A percentile compares a stretch with the other conserved stretches of the same genome.
phyloP scores from a whole-genome alignment of 768 basidiomycete genomes.

The Trametes cinnabarina region DNA sequence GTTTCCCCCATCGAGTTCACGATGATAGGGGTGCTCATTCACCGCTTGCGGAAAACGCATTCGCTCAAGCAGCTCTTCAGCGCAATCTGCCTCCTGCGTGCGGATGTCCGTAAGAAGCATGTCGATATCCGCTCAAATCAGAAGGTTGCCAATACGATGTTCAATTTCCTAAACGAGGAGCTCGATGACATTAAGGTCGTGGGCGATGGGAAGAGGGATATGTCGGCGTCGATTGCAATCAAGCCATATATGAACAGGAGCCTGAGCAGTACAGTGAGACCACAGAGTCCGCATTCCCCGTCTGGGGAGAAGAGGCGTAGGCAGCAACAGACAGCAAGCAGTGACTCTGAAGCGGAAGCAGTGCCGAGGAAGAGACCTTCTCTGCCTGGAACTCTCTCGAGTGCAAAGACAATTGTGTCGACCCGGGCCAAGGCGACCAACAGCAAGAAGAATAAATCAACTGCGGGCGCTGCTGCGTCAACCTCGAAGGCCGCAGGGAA shows the following conservation, averaged over 20 bases:
- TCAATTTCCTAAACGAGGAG: constrained; percentile 44
- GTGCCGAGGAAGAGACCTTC: constrained; percentile 7
- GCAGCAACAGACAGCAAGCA: neutral
- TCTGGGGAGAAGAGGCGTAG: constrained; percentile 11
- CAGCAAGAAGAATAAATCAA: neutral
- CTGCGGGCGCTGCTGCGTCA: neutral
- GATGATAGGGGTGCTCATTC: constrained; percentile 54
- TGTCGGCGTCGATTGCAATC: constrained; percentile 3
- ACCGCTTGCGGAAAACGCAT: constrained; percentile 39
- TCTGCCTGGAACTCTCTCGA: neutral
- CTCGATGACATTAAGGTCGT: neutral
- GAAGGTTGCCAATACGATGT: constrained; percentile 54
- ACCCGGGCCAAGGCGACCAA: neutral
- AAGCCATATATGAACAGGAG: neutral
- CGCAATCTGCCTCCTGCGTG: constrained; percentile 53
- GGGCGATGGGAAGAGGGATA: constrained; percentile 14
- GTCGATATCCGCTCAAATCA: constrained; percentile 63
- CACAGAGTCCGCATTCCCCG: neutral
- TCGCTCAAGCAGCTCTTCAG: constrained; percentile 39
- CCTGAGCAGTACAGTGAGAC: neutral
- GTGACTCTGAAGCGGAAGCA: constrained; percentile 3
- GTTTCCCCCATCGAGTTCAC: constrained; percentile 70
- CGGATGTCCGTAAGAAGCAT: constrained; percentile 50
- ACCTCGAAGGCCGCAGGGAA: neutral
- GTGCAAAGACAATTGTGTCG: too few relatives aligned